Base-by-base conservation (phyloP, 305 asterid genomes). In the Ilex paraguariensis region DNA sequence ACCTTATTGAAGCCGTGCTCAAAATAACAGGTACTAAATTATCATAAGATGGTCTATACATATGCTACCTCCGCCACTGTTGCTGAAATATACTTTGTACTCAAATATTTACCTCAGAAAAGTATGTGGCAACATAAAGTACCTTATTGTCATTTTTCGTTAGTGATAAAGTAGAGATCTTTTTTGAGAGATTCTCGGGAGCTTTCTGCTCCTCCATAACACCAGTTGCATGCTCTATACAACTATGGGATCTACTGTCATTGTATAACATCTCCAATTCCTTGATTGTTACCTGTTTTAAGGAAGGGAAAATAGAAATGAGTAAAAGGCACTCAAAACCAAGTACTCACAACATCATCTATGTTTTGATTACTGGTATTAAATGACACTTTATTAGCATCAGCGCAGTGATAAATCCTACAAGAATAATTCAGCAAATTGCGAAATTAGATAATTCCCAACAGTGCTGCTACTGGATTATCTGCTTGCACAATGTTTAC, bases 171-270 rank as follows among this genome's bases (percentile, higher is more conserved):
- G 64, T 76, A 0, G 91, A 82, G 33, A 93, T 84, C 81, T 83
- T 82, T 60, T 83, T 78, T 6, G 95, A 84, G 55, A 90, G 88
- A 78, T 76, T 79, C 69, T 93, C 96, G 0, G 99, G 95, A 82
- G 86, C 96, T 77, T 82, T 84, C 82, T 84, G 94, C 74, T 82
- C 92, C 78, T 93, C 99, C 87, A 87, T 86, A 65, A 87, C 75
- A 62, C 88, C 97, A 46, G 81, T 79, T 60, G 97, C 99, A 60
- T 93, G 99, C 85, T 93, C 99, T 73, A 83, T 79, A 57, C 99
- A 93, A 73, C 83, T 87, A 76, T 72, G 84, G 70, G 96, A 79
- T 75, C 97, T 87, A 61, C 97, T 82, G 49, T 87, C 92, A 21
- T 72, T 66, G 56, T 71, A 68, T 71, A 93, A 80, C 63, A 58